phyloP scores from a whole-genome alignment of 1,139 yeast genomes.

The Kazachstania sp. region DNA sequence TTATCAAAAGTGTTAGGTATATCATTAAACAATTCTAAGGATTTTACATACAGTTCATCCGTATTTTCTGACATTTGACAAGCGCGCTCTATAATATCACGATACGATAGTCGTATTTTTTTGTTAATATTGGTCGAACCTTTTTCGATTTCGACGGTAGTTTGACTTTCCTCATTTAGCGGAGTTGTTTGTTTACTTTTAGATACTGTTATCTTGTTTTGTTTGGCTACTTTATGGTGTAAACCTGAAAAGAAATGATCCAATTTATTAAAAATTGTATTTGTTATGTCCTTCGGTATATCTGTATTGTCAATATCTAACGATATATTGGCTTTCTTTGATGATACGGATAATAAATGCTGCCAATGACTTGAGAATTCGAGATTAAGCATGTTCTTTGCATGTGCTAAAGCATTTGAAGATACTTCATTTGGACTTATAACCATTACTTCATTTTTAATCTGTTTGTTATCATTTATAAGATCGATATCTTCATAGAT shows the following conservation, averaged over 20 bases:
- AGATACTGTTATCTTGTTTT: constrained; percentile 13
- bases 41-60: constrained; percentile 26
- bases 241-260: constrained; percentile 25
- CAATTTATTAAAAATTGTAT: constrained; percentile 18
- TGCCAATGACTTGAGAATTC: constrained; percentile 29
- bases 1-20: constrained; percentile 20
- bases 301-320: constrained; percentile 22
- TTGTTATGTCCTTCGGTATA: constrained; percentile 17
- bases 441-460: not conserved
- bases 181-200: not conserved
- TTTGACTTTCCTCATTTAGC: not conserved
- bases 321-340: constrained; percentile 9
- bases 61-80: constrained; percentile 28
- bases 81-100: constrained; percentile 26
- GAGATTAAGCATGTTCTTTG: constrained; percentile 18
- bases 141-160: not conserved
- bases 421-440: constrained; percentile 21
- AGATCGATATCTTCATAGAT: constrained; percentile 20
- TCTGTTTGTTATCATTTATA: not conserved
- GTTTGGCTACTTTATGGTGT: constrained; percentile 21
- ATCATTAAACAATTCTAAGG: constrained; percentile 26
- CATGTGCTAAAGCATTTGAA: constrained; percentile 18
- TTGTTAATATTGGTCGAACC: constrained; percentile 9
- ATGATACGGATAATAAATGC: constrained; percentile 14
- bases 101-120: constrained; percentile 19